Evolutionary conservation across 306 rosid species (phyloP).

Genomic region (Casuarina equisetifolia): DNA sequence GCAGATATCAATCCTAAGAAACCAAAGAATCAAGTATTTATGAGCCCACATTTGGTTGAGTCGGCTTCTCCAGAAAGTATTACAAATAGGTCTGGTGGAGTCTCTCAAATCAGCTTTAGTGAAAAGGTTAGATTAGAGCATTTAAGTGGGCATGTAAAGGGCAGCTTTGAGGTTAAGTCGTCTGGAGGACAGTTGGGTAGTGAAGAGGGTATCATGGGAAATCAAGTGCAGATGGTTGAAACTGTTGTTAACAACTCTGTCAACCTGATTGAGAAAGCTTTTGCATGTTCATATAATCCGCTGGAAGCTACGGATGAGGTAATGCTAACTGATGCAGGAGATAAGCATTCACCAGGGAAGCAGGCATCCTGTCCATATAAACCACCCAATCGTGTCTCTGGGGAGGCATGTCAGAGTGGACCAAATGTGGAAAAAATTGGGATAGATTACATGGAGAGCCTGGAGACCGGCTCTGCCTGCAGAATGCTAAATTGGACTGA

Average conservation of each 20-base stretch:
- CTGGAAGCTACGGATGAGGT: slow-evolving; percentile 45
- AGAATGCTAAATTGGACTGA: slow-evolving; percentile 42
- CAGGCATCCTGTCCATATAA: slow-evolving; percentile 43
- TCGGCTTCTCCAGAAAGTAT: slow-evolving; percentile 46
- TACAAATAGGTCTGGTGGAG: slow-evolving; percentile 47
- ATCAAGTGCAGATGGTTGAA: slow-evolving; percentile 33
- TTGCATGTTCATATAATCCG: slow-evolving; percentile 20
- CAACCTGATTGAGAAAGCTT: slow-evolving; percentile 29
- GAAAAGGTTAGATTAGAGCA: slow-evolving; percentile 40
- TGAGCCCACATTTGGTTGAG: slow-evolving; percentile 58
- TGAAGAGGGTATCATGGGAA: slow-evolving; percentile 32
- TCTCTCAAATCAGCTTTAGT: slow-evolving; percentile 38
- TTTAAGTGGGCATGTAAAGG: slow-evolving; percentile 33
- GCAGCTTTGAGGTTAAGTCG: slow-evolving; percentile 41
- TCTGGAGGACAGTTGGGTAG: slow-evolving; percentile 39
- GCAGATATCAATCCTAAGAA: slow-evolving; percentile 36
- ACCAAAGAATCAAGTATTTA: slow-evolving; percentile 54
- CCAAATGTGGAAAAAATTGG: slow-evolving; percentile 38
- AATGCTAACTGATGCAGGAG: slow-evolving; percentile 51
- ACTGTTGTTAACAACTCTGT: slow-evolving; percentile 28
- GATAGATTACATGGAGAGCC: slow-evolving; percentile 42
- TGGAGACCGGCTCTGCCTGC: slow-evolving; percentile 33
- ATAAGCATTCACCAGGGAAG: slow-evolving; percentile 35
- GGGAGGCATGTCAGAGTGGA: slow-evolving; percentile 50
- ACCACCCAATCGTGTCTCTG: slow-evolving; percentile 50